Percentiles rank a stretch among this genome's conserved stretches.
phyloP scores from a whole-genome alignment of 2,329 filamentous ascomycete species.

The Exophiala spinifera region DNA sequence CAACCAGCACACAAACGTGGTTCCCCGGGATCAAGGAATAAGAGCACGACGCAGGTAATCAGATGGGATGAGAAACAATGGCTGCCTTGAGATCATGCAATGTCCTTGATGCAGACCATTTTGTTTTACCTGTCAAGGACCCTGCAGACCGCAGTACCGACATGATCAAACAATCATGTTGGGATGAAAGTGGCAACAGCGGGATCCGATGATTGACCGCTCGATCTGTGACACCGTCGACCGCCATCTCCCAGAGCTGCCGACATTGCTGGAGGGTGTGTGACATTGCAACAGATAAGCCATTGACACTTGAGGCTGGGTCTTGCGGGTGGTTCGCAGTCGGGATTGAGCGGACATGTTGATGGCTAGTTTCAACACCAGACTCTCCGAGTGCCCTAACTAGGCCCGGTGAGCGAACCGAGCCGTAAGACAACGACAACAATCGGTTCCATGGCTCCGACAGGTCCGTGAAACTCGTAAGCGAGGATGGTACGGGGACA shows the following conservation, averaged over 20 bases:
- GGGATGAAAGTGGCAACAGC: not conserved
- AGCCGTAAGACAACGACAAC: not conserved
- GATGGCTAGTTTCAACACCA: not conserved
- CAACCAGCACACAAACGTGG: not conserved
- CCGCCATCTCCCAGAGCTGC: not conserved
- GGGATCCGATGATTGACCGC: conserved; percentile 1
- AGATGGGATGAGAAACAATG: not conserved
- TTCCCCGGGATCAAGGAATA: not conserved
- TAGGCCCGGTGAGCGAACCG: not conserved
- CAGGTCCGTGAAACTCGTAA: not conserved
- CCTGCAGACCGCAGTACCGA: too few species aligned
- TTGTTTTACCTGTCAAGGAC: not conserved
- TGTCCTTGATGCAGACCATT: not conserved
- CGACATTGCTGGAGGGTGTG: not conserved
- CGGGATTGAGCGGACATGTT: not conserved
- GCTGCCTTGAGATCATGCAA: not conserved
- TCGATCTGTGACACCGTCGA: not conserved
- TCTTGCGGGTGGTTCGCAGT: not conserved
- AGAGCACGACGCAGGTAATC: not conserved
- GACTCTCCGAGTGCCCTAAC: not conserved
- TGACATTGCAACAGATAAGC: conserved; percentile 2
- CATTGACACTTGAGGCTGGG: conserved; percentile 1
- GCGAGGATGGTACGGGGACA: not conserved
- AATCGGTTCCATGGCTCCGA: not conserved
- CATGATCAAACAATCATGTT: not conserved